A percentile compares a stretch with the other conserved stretches of the same genome.
Conservation (phyloP, 164 flowering plant genomes). For the Vitis rotundifolia region DNA sequence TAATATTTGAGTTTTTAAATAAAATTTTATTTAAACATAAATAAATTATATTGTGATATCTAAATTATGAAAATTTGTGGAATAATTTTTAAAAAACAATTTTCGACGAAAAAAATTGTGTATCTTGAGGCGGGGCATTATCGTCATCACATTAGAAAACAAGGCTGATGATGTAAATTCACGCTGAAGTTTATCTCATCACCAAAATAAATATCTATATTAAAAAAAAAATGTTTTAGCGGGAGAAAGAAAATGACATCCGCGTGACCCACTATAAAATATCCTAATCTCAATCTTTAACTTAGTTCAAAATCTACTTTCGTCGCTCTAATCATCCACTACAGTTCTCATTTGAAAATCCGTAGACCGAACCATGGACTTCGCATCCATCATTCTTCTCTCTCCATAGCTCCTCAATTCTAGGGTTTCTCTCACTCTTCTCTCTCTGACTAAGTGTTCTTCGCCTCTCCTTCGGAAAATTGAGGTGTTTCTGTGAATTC, state of each 20-base stretch:
- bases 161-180: neutral
- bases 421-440: constrained; percentile 1
- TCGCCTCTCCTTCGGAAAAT: neutral
- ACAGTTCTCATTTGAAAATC: too few relatives aligned
- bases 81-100: too few relatives aligned
- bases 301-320: neutral
- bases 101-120: too few relatives aligned
- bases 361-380: too few relatives aligned
- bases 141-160: too few relatives aligned
- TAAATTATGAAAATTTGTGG: too few relatives aligned
- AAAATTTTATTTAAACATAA: too few relatives aligned
- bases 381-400: too few relatives aligned
- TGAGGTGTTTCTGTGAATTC: neutral
- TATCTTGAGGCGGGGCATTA: too few relatives aligned
- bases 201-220: neutral
- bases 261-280: neutral
- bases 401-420: neutral
- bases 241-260: constrained; percentile 1
- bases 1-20: too few relatives aligned
- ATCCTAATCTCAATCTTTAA: neutral
- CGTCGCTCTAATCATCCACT: neutral
- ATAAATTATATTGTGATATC: too few relatives aligned
- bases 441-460: neutral
- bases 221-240: neutral
- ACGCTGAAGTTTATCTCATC: neutral